These are phyloP conservation scores for Neurospora pannonica DNA, from an alignment of 495 filamentous ascomycete species.

Conservation along the genomic window DNA sequence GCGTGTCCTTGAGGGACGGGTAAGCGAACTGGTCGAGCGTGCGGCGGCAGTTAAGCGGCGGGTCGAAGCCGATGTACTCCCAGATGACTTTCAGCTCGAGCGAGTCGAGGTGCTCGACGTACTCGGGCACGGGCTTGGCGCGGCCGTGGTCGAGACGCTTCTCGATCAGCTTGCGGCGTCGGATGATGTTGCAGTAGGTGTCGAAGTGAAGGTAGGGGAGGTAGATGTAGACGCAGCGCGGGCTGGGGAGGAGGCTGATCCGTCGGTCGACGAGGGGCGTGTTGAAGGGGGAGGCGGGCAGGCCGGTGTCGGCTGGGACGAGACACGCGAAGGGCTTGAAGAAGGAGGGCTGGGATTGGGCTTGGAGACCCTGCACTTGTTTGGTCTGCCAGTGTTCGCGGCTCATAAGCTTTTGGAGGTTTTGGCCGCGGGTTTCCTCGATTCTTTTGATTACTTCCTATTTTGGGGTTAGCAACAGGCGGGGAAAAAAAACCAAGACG, in stretches of 20 bases:
- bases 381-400: conserved; percentile 40
- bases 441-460: conserved; percentile 31
- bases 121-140: conserved; percentile 44
- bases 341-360: conserved; percentile 37
- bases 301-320: conserved; percentile 30
- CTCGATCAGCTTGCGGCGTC: conserved; percentile 49
- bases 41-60: conserved; percentile 52
- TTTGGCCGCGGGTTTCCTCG: conserved; percentile 22
- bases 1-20: conserved; percentile 51
- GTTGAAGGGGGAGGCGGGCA: not conserved
- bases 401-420: conserved; percentile 37
- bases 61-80: conserved; percentile 55
- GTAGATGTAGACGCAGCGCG: conserved; percentile 35
- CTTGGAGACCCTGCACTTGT: conserved; percentile 35
- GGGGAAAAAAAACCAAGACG: conserved; percentile 10
- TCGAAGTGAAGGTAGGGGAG: conserved; percentile 57
- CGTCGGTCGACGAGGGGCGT: not conserved
- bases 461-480: conserved; percentile 16
- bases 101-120: conserved; percentile 42
- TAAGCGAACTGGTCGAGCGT: conserved; percentile 62
- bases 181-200: conserved; percentile 50
- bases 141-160: conserved; percentile 46
- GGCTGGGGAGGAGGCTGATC: conserved; percentile 15
- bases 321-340: conserved; percentile 36
- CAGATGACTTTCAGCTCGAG: conserved; percentile 54